Percentiles rank a stretch among this genome's conserved stretches.
These are phyloP conservation scores for Fusarium paranaense DNA, from an alignment of 2,329 filamentous ascomycete genomes.

Conservation along the genomic window DNA sequence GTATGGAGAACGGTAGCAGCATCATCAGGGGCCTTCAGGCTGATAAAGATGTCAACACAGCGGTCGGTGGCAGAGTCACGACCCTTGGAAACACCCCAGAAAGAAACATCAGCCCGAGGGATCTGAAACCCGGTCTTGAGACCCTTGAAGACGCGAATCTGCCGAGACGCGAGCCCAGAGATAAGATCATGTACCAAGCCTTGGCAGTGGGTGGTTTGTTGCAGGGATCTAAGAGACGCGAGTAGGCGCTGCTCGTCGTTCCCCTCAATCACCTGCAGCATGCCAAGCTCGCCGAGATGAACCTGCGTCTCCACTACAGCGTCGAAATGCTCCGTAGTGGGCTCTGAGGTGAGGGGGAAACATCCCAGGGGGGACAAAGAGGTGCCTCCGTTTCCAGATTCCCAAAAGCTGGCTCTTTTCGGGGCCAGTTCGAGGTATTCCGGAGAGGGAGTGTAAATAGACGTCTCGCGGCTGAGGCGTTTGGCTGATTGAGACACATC, in stretches of 20 bases:
- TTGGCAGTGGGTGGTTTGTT: neutral
- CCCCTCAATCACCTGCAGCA: slow-evolving; percentile 29
- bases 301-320: slow-evolving; percentile 24
- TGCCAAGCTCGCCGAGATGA: slow-evolving; percentile 18
- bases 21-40: slow-evolving; percentile 17
- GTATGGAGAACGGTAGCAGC: slow-evolving; percentile 20
- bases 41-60: slow-evolving; percentile 19
- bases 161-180: neutral
- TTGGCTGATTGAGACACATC: neutral
- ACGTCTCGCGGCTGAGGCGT: neutral
- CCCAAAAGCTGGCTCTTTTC: slow-evolving; percentile 19
- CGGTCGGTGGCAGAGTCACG: neutral
- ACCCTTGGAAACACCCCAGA: slow-evolving; percentile 19
- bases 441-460: neutral
- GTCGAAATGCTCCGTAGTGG: slow-evolving; percentile 21
- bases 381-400: slow-evolving; percentile 14
- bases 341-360: slow-evolving; percentile 23
- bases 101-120: slow-evolving; percentile 17
- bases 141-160: slow-evolving; percentile 25
- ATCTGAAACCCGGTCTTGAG: slow-evolving; percentile 26
- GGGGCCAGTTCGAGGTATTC: slow-evolving; percentile 22
- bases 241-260: slow-evolving; percentile 22
- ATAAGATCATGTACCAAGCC: neutral
- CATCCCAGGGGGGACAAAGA: slow-evolving; percentile 20
- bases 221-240: slow-evolving; percentile 6